These are phyloP conservation scores for Nitzschia sp. DNA, from an alignment of 108 stramenopile genomes.

Conservation along the genomic window DNA sequence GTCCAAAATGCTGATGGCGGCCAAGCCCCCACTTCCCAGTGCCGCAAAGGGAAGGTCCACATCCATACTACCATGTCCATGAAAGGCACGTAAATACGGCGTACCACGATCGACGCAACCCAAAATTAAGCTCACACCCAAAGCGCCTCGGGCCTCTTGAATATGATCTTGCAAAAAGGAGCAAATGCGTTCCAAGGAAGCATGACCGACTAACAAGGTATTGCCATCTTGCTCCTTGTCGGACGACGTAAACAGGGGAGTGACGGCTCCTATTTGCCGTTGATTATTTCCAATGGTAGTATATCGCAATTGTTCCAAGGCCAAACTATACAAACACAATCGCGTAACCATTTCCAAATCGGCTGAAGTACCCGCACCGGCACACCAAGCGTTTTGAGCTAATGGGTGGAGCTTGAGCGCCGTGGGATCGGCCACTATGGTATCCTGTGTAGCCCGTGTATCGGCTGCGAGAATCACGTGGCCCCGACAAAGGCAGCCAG, in stretches of 20 bases:
- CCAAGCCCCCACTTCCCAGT: constrained; percentile 82
- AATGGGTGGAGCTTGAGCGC: constrained; percentile 75
- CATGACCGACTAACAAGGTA: constrained; percentile 25
- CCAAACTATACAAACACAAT: constrained; percentile 43
- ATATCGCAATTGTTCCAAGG: constrained; percentile 8
- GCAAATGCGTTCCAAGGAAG: constrained; percentile 48
- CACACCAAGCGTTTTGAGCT: constrained; percentile 56
- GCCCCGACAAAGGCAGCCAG: constrained; percentile 38
- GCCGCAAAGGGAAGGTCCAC: constrained; percentile 68
- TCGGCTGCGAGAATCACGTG: constrained; percentile 72
- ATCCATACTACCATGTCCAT: constrained; percentile 86
- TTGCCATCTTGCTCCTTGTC: constrained; percentile 19
- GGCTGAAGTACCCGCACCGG: constrained; percentile 85
- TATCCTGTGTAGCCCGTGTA: constrained; percentile 78
- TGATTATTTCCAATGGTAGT: constrained; percentile 37
- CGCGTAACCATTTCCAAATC: constrained; percentile 79
- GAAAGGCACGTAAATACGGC: constrained; percentile 57
- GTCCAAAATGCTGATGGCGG: constrained; percentile 82
- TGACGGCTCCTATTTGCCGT: not conserved
- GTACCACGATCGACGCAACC: constrained; percentile 60
- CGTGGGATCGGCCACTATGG: constrained; percentile 75
- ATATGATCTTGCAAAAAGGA: constrained; percentile 56
- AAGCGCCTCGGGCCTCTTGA: constrained; percentile 43
- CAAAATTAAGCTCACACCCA: constrained; percentile 78
- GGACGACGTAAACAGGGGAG: not conserved